A percentile compares a stretch with the other conserved stretches of the same genome.
phyloP scores from a whole-genome alignment of 768 basidiomycete species.

The Agaricus bisporus region DNA sequence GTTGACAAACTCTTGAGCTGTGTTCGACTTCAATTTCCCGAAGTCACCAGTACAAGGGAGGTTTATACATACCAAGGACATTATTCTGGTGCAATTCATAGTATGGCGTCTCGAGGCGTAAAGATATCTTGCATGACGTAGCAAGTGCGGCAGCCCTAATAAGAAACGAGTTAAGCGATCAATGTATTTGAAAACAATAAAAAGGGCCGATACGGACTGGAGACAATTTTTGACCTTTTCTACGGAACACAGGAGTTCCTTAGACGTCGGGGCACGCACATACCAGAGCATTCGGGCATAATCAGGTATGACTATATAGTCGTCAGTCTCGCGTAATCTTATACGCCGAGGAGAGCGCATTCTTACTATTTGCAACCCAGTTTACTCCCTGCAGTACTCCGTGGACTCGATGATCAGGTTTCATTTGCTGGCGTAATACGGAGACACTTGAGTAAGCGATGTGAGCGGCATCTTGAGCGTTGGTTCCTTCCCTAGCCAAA shows the following conservation, averaged over 20 bases:
- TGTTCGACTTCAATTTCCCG: neutral
- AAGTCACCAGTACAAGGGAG: neutral
- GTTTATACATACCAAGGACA: slow-evolving; percentile 35
- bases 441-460: slow-evolving; percentile 76
- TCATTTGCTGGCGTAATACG: slow-evolving; percentile 80
- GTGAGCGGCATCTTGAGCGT: slow-evolving; percentile 86
- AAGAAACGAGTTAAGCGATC: slow-evolving; percentile 7
- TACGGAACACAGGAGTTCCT: slow-evolving; percentile 46
- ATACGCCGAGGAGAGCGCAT: neutral
- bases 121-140: slow-evolving; percentile 46
- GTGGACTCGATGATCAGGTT: slow-evolving; percentile 74
- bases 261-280: slow-evolving; percentile 60
- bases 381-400: slow-evolving; percentile 68
- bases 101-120: slow-evolving; percentile 37
- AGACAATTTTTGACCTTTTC: slow-evolving; percentile 67
- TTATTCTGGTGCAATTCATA: slow-evolving; percentile 56
- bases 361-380: slow-evolving; percentile 63
- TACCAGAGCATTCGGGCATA: slow-evolving; percentile 72
- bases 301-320: slow-evolving; percentile 68
- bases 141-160: slow-evolving; percentile 63
- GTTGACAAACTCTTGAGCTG: slow-evolving; percentile 51
- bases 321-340: neutral
- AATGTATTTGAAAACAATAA: neutral
- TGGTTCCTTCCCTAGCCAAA: slow-evolving; percentile 61
- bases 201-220: slow-evolving; percentile 38